Evolutionary conservation across 148 eudicot species (phyloP), one percentile per base, ranked within the genome.

Genomic region (Persicaria maculosa): DNA sequence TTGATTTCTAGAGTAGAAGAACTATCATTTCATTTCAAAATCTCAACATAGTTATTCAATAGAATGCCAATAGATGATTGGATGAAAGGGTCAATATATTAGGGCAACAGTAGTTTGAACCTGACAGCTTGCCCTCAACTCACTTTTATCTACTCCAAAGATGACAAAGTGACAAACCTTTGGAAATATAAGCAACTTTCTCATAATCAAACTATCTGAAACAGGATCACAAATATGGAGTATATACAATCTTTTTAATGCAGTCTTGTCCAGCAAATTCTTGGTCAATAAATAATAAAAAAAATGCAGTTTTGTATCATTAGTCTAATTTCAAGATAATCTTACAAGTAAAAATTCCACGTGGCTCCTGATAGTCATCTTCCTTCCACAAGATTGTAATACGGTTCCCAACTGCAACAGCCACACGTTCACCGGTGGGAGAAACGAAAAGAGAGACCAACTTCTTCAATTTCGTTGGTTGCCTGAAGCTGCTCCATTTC

Each of bases 371-470:
- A 77, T 87, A 95, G 73, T 89, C 92, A 72, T 92, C 89, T 75
- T 86, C 93, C 84, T 89, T 89, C 78, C 68, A 83, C 85, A 95
- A 84, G 75, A 95, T 90, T 17, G 94, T 87, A 71, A 95, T 83
- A 68, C 87, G 87, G 73, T 89, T 92, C 45, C 91, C 88, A 77
- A 84, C 86, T 46, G 92, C 88, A 47, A 90, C 85, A 53, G 94
- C 99, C 58, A 92, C 90, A 77, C 71, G 86, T 81, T 90, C 89
- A 22, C 93, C 96, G 40, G 78, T 82, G 50, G 94, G 86, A 75
- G 99, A 90, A 73, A 95, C 88, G 74, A 92, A 92, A 75, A 95
- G 78, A 17, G 99, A 90, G 72, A 80, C 80, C 76, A 77, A 84
- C 82, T 83, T 90, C 83, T 82, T 85, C 80, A 75, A 71, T 79